These are phyloP conservation scores for Hamigera avellanea DNA, from an alignment of 495 filamentous ascomycete genomes.

Conservation along the genomic window DNA sequence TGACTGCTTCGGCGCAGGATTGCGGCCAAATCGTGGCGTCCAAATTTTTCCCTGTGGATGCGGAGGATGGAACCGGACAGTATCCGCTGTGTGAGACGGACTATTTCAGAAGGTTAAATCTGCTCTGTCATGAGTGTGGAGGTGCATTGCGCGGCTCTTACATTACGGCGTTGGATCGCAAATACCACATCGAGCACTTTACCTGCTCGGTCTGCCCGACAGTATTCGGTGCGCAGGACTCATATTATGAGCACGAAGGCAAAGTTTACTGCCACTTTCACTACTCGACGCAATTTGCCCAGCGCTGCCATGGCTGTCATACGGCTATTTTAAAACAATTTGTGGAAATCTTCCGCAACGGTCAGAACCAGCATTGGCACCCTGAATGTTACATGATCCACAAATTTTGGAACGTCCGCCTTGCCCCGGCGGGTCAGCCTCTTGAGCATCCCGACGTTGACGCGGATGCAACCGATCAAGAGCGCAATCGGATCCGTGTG, in stretches of 20 bases:
- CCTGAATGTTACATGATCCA: constrained; percentile 99
- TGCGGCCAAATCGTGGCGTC: constrained; percentile 93
- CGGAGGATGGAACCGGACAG: constrained; percentile 71
- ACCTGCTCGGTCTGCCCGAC: constrained; percentile 96
- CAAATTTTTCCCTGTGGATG: constrained; percentile 95
- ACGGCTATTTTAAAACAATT: constrained; percentile 99
- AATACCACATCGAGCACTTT: constrained; percentile 99
- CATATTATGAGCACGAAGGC: constrained; percentile 96
- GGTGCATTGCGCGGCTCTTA: constrained; percentile 94
- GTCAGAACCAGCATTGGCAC: constrained; percentile 98
- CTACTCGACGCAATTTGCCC: constrained; percentile 95
- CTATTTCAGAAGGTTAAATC: constrained; percentile 86
- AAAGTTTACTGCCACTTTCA: constrained; percentile 98
- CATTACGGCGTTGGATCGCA: constrained; percentile 92
- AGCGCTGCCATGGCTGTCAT: constrained; percentile 91
- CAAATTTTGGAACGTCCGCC: constrained; percentile 98
- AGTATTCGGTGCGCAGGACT: constrained; percentile 94
- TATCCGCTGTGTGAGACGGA: constrained; percentile 97
- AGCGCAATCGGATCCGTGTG: constrained; percentile 63
- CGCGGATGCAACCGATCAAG: constrained; percentile 56
- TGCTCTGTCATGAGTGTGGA: constrained; percentile 85
- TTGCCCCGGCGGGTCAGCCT: constrained; percentile 47
- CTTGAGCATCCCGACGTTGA: constrained; percentile 37
- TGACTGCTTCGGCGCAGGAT: constrained; percentile 49
- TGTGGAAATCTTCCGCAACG: constrained; percentile 96